These are phyloP conservation scores for Candida cerambycidarum DNA, from an alignment of 805 yeast species.

Conservation along the genomic window DNA sequence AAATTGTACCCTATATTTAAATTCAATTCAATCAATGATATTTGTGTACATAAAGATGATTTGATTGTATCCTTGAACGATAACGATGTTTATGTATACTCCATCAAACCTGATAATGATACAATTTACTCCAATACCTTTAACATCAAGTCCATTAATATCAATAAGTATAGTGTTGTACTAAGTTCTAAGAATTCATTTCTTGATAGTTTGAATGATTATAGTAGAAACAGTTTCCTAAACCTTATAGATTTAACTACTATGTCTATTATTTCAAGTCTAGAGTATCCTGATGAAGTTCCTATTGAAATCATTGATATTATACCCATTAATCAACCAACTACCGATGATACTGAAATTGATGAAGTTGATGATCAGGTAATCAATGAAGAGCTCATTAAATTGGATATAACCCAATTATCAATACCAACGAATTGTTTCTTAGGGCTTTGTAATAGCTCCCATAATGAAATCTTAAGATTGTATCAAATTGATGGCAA, in stretches of 20 bases:
- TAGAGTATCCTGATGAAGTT: slow-evolving; percentile 10
- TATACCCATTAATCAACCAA: slow-evolving; percentile 8
- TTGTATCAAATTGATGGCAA: slow-evolving; percentile 12
- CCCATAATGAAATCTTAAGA: slow-evolving; percentile 12
- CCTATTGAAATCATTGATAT: slow-evolving; percentile 22
- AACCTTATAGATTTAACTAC: slow-evolving; percentile 16
- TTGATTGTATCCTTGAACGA: slow-evolving; percentile 10
- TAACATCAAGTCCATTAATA: slow-evolving; percentile 17
- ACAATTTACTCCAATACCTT: slow-evolving; percentile 18
- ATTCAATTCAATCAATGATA: slow-evolving; percentile 14
- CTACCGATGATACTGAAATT: background rate
- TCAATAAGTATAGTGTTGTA: slow-evolving; percentile 15
- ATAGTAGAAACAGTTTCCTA: slow-evolving; percentile 16
- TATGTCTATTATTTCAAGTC: slow-evolving; percentile 15
- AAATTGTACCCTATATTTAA: slow-evolving; percentile 5
- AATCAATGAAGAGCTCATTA: background rate
- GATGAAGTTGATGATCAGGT: slow-evolving; percentile 1
- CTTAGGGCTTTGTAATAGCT: slow-evolving; percentile 17
- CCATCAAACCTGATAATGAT: slow-evolving; percentile 6
- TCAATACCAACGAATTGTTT: slow-evolving; percentile 11
- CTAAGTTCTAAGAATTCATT: slow-evolving; percentile 18
- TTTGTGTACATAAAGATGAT: slow-evolving; percentile 7
- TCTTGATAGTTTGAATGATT: slow-evolving; percentile 13
- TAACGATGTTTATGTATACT: slow-evolving; percentile 10
- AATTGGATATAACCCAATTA: background rate